Evolutionary conservation across 2,329 filamentous ascomycete species (phyloP).

Genomic region (Trichophyton equinum): DNA sequence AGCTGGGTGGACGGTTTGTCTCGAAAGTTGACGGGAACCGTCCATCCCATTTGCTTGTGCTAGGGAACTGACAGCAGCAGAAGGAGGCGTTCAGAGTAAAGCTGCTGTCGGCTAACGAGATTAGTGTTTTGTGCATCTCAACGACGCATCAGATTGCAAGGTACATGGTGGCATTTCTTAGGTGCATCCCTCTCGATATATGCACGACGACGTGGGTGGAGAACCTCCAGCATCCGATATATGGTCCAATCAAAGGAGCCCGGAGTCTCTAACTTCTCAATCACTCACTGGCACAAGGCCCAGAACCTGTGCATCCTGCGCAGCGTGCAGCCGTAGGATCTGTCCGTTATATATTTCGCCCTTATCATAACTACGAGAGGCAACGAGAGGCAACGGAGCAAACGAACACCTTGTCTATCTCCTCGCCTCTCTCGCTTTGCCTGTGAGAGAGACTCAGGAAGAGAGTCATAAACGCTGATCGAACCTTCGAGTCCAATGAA

Average conservation of each 20-base stretch:
- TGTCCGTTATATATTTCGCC: neutral
- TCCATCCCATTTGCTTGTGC: neutral
- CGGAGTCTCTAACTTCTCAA: neutral
- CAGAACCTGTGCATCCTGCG: slow-evolving; percentile 4
- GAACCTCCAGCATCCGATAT: neutral
- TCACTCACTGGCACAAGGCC: slow-evolving; percentile 3
- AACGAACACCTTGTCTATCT: neutral
- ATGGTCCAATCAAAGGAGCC: neutral
- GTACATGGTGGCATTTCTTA: slow-evolving; percentile 3
- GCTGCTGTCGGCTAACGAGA: neutral
- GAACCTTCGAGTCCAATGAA: neutral
- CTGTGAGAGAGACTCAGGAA: neutral
- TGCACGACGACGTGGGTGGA: slow-evolving; percentile 5
- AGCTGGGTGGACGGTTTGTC: too few relatives aligned
- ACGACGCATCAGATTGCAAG: slow-evolving; percentile 5
- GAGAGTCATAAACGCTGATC: slow-evolving; percentile 1
- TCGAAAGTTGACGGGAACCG: neutral
- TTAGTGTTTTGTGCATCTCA: slow-evolving; percentile 2
- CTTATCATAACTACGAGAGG: neutral
- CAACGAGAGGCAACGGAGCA: neutral
- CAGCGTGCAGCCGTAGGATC: slow-evolving; percentile 3
- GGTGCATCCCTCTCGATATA: neutral
- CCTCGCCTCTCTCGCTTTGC: slow-evolving; percentile 4
- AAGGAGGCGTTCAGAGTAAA: neutral
- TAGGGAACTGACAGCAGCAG: neutral